phyloP scores from a whole-genome alignment of 176 grass and related monocot genomes.

The Ampelocalamus luodianensis region DNA sequence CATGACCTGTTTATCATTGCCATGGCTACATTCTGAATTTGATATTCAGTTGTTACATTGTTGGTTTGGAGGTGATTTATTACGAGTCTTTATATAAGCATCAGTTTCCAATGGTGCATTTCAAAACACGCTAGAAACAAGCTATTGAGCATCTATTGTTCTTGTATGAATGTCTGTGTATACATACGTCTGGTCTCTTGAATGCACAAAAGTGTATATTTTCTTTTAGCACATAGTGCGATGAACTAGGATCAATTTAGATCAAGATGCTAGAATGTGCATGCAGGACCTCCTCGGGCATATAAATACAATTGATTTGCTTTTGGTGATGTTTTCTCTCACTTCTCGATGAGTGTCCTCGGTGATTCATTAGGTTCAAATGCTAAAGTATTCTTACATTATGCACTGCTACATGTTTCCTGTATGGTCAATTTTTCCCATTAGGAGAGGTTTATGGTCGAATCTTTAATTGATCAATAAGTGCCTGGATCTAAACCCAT shows the following conservation, averaged over 20 bases:
- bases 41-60: neutral
- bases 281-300: neutral
- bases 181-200: neutral
- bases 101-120: neutral
- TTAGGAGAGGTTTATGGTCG: conserved; percentile 3
- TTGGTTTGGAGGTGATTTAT: neutral
- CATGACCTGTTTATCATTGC: neutral
- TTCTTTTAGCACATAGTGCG: neutral
- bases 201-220: neutral
- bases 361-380: neutral
- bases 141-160: neutral
- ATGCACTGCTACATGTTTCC: neutral
- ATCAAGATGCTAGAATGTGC: neutral
- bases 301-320: neutral
- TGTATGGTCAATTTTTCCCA: neutral
- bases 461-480: conserved; percentile 6
- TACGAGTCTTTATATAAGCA: neutral
- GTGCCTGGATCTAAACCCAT: neutral
- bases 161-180: neutral
- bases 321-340: neutral
- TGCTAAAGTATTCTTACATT: neutral
- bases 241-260: neutral
- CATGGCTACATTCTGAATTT: neutral
- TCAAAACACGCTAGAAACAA: neutral
- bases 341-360: neutral